phyloP scores from a whole-genome alignment of 768 basidiomycete species.

The Phylloporus sp. region DNA sequence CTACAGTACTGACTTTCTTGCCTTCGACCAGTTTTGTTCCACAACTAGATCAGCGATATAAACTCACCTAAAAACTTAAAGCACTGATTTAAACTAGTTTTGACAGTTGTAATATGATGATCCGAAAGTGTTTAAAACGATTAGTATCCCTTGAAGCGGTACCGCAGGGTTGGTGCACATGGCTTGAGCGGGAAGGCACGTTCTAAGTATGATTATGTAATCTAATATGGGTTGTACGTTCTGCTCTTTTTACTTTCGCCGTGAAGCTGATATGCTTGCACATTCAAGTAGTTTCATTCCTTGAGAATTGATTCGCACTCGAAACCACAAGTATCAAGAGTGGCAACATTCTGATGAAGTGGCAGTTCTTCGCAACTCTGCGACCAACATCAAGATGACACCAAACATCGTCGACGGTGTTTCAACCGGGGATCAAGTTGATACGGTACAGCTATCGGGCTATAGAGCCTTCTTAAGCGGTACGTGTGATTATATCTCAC shows the following conservation, averaged over 20 bases:
- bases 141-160: no score
- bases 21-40: no score
- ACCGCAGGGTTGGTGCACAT: no score
- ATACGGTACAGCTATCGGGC: conserved; percentile 3
- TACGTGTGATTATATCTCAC: background rate
- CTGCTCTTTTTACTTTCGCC: background rate
- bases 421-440: background rate
- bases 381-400: background rate
- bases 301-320: background rate
- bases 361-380: background rate
- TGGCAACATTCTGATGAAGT: background rate
- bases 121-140: no score
- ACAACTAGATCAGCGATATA: no score
- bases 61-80: no score
- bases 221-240: background rate
- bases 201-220: no score
- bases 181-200: no score
- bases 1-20: no score
- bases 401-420: background rate
- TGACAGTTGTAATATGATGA: no score
- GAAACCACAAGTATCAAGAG: background rate
- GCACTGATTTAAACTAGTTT: no score
- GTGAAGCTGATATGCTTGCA: background rate
- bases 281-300: background rate
- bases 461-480: conserved; percentile 6